phyloP scores from a whole-genome alignment of 2,329 filamentous ascomycete genomes.

The Fusarium chuoi region DNA sequence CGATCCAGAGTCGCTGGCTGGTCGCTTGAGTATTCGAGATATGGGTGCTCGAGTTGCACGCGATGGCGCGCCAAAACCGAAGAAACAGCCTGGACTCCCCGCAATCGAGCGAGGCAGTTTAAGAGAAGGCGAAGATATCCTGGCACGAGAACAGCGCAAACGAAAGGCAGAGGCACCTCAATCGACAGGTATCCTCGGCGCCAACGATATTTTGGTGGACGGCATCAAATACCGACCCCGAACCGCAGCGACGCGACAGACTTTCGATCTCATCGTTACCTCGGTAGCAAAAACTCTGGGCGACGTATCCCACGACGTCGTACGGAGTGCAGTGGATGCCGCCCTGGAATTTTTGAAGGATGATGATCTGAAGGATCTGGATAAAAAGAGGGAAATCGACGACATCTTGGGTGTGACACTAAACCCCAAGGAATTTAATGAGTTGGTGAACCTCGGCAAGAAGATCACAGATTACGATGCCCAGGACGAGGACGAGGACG shows the following conservation, averaged over 20 bases:
- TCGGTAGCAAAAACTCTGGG: slow-evolving; percentile 89
- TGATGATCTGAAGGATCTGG: slow-evolving; percentile 93
- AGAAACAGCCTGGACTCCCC: slow-evolving; percentile 75
- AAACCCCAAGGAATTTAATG: slow-evolving; percentile 92
- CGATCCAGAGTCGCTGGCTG: slow-evolving; percentile 96
- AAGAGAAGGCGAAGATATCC: slow-evolving; percentile 83
- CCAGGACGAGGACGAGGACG: slow-evolving; percentile 93
- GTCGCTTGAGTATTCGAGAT: slow-evolving; percentile 90
- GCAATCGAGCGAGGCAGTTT: slow-evolving; percentile 80
- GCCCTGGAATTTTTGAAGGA: slow-evolving; percentile 93
- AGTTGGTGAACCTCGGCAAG: slow-evolving; percentile 94
- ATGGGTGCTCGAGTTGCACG: slow-evolving; percentile 90
- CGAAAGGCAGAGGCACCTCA: slow-evolving; percentile 78
- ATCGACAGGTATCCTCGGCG: slow-evolving; percentile 80
- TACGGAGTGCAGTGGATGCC: slow-evolving; percentile 92
- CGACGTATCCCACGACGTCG: slow-evolving; percentile 91
- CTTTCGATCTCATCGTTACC: slow-evolving; percentile 93
- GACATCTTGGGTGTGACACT: slow-evolving; percentile 88
- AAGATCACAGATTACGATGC: slow-evolving; percentile 99
- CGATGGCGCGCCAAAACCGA: slow-evolving; percentile 82
- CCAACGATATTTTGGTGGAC: slow-evolving; percentile 87
- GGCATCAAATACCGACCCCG: slow-evolving; percentile 91
- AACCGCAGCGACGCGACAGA: slow-evolving; percentile 89
- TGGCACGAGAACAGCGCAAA: slow-evolving; percentile 87
- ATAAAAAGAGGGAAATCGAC: slow-evolving; percentile 98